Evolutionary conservation across 2,329 filamentous ascomycete species (phyloP).

Genomic region (Ramularia collo-cygni): DNA sequence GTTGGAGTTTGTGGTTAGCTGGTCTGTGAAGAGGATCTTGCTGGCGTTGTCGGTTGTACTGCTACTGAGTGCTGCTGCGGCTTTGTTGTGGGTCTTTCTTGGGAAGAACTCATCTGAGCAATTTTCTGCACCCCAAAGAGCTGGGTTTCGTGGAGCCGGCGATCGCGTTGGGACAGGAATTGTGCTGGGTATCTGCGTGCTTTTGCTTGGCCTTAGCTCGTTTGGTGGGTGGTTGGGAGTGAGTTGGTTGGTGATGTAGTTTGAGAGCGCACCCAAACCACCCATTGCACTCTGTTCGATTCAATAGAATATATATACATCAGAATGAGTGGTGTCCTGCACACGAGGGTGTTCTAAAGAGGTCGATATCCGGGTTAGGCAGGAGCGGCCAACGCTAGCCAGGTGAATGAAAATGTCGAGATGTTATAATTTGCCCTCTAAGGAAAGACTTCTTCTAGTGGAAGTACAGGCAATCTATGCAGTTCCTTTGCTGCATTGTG

Average conservation of each 20-base stretch:
- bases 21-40: conserved; percentile 27
- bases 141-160: conserved; percentile 26
- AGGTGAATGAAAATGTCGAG: too few relatives aligned
- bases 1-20: conserved; percentile 32
- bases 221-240: conserved; percentile 32
- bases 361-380: too few relatives aligned
- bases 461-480: too few relatives aligned
- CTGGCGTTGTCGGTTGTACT: conserved; percentile 25
- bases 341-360: too few relatives aligned
- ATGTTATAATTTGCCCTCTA: too few relatives aligned
- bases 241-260: conserved; percentile 33
- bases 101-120: conserved; percentile 21
- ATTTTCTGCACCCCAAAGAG: conserved; percentile 10
- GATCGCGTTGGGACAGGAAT: conserved; percentile 31
- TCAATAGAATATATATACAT: too few relatives aligned
- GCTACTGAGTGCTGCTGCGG: conserved; percentile 23
- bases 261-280: too few relatives aligned
- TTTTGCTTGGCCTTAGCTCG: conserved; percentile 29
- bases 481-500: too few relatives aligned
- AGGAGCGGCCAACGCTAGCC: too few relatives aligned
- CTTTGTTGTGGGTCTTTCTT: conserved; percentile 33
- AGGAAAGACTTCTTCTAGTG: too few relatives aligned
- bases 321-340: too few relatives aligned
- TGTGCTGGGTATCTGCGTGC: conserved; percentile 29
- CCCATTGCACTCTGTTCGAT: too few relatives aligned